phyloP scores from a whole-genome alignment of 2,329 filamentous ascomycete species.

The Neonectria faginata region DNA sequence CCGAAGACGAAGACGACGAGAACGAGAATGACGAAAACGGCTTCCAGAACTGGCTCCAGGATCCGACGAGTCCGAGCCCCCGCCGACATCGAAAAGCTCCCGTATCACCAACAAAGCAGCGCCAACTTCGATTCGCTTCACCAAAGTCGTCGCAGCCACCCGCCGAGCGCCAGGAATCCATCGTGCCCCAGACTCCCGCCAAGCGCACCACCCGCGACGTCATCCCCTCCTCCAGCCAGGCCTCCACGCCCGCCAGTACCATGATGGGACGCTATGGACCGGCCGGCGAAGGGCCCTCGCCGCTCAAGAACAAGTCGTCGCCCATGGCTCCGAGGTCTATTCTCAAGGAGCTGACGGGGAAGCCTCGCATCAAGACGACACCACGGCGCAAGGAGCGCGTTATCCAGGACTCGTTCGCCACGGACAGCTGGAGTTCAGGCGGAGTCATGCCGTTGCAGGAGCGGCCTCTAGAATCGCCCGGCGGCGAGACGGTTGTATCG shows the following conservation, averaged over 20 bases:
- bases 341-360: slow-evolving; percentile 39
- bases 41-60: slow-evolving; percentile 51
- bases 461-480: slow-evolving; percentile 31
- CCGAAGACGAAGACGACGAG: slow-evolving; percentile 51
- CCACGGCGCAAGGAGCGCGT: slow-evolving; percentile 47
- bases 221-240: slow-evolving; percentile 57
- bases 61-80: slow-evolving; percentile 46
- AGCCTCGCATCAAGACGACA: slow-evolving; percentile 35
- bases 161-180: slow-evolving; percentile 47
- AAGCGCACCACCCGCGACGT: slow-evolving; percentile 50
- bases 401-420: slow-evolving; percentile 60
- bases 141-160: slow-evolving; percentile 26
- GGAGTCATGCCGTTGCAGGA: slow-evolving; percentile 39
- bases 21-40: slow-evolving; percentile 37
- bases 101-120: slow-evolving; percentile 28
- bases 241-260: slow-evolving; percentile 55
- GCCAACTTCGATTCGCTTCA: slow-evolving; percentile 35
- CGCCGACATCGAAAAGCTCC: slow-evolving; percentile 24
- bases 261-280: slow-evolving; percentile 56
- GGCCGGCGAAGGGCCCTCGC: slow-evolving; percentile 50
- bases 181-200: slow-evolving; percentile 58
- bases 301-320: slow-evolving; percentile 52
- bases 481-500: slow-evolving; percentile 9
- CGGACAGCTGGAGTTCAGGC: slow-evolving; percentile 48
- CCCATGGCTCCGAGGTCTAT: slow-evolving; percentile 36